These are phyloP conservation scores for Helenozyma rhizophorensis DNA, from an alignment of 805 yeast species.

Conservation along the genomic window DNA sequence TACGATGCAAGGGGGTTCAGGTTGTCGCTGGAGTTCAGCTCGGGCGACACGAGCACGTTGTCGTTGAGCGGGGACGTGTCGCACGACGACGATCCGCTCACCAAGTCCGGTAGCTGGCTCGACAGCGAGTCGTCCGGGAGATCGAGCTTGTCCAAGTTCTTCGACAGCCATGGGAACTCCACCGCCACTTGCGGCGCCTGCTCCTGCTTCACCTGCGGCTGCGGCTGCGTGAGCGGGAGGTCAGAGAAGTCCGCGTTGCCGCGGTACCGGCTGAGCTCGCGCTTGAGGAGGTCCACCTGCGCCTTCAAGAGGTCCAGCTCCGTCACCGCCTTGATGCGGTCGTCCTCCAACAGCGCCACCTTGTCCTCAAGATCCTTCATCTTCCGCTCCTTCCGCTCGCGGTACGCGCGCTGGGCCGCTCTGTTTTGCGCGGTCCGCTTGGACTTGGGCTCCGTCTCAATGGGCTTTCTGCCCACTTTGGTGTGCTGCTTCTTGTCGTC, in stretches of 20 bases:
- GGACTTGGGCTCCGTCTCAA: constrained; percentile 73
- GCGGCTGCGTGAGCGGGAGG: constrained; percentile 11
- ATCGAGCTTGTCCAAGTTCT: constrained; percentile 11
- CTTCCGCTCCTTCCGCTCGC: constrained; percentile 88
- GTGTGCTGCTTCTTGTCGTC: constrained; percentile 36
- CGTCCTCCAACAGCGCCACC: constrained; percentile 67
- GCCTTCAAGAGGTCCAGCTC: constrained; percentile 71
- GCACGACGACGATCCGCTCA: constrained; percentile 31
- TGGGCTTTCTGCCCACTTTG: constrained; percentile 81
- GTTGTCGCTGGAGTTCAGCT: constrained; percentile 18
- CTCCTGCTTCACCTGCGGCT: constrained; percentile 1
- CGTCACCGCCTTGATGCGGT: constrained; percentile 59
- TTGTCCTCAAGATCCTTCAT: constrained; percentile 81
- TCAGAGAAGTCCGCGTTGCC: constrained; percentile 28
- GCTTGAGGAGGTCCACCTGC: constrained; percentile 71
- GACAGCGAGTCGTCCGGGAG: constrained; percentile 5
- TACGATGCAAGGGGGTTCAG: constrained; percentile 11
- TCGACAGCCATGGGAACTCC: constrained; percentile 50
- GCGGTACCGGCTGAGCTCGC: constrained; percentile 63
- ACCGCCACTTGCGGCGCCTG: constrained; percentile 23
- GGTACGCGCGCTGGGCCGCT: constrained; percentile 96
- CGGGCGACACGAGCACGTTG: constrained; percentile 30
- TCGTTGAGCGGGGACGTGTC: constrained; percentile 39
- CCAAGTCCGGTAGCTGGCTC: constrained; percentile 30
- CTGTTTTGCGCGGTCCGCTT: constrained; percentile 95